Evolutionary conservation across 345 rosid genomes (phyloP).

Genomic region (Salix viminalis): DNA sequence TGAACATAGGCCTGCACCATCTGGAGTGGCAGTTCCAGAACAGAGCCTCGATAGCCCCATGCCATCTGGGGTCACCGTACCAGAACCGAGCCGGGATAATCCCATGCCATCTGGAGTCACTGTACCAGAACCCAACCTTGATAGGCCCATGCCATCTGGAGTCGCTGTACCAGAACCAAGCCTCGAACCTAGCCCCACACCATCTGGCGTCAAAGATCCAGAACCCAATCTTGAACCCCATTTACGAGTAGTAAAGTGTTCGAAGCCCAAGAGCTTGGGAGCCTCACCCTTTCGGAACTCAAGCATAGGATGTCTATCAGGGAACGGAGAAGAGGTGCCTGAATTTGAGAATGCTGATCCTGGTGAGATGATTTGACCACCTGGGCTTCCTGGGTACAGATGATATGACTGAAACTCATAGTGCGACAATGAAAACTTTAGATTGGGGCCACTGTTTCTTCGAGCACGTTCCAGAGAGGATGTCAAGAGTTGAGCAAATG

Average conservation of each 20-base stretch:
- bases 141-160: constrained; percentile 67
- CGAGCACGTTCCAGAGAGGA: constrained; percentile 84
- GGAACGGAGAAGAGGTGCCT: constrained; percentile 86
- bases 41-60: constrained; percentile 60
- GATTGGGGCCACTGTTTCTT: constrained; percentile 50
- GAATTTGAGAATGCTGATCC: constrained; percentile 74
- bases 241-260: constrained; percentile 60
- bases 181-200: constrained; percentile 24
- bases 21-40: constrained; percentile 77
- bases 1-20: constrained; percentile 54
- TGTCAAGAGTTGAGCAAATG: constrained; percentile 82
- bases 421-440: constrained; percentile 59
- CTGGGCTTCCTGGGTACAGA: constrained; percentile 74
- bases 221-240: constrained; percentile 78
- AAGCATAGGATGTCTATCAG: constrained; percentile 51
- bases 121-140: constrained; percentile 72
- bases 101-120: constrained; percentile 67
- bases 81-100: constrained; percentile 61
- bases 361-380: constrained; percentile 75
- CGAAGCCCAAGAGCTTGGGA: constrained; percentile 60
- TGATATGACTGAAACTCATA: constrained; percentile 63
- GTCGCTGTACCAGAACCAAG: constrained; percentile 71
- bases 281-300: constrained; percentile 64
- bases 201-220: constrained; percentile 27
- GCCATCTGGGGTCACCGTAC: constrained; percentile 66